Evolutionary conservation across 2,329 filamentous ascomycete species (phyloP).

Genomic region (Achaetomium macrosporum): DNA sequence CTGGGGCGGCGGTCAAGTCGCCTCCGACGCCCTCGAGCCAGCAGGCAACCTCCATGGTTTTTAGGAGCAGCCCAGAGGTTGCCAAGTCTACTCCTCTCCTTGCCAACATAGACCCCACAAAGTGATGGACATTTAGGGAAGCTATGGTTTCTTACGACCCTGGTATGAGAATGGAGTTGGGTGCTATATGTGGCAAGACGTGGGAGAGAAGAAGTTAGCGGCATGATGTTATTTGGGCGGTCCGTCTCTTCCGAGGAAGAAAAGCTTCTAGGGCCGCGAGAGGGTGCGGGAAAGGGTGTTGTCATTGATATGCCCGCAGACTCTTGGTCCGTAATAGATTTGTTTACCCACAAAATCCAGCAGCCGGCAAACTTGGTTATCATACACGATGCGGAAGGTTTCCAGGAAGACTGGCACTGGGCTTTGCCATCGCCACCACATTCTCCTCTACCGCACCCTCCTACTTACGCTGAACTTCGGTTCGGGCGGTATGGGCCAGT

Average conservation of each 20-base stretch:
- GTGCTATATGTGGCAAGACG: slow-evolving; percentile 12
- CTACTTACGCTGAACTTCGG: slow-evolving; percentile 6
- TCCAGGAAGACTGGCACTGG: too few relatives aligned
- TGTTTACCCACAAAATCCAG: neutral
- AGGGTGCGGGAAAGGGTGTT: slow-evolving; percentile 1
- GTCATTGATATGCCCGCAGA: slow-evolving; percentile 1
- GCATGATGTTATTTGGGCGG: neutral
- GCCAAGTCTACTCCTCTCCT: slow-evolving; percentile 31
- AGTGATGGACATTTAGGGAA: slow-evolving; percentile 3
- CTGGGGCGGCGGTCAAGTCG: slow-evolving; percentile 18
- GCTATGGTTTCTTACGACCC: neutral
- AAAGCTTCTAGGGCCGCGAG: neutral
- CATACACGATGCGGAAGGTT: too few relatives aligned
- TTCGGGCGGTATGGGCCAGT: slow-evolving; percentile 65
- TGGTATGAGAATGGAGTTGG: slow-evolving; percentile 11
- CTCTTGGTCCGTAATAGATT: slow-evolving; percentile 7
- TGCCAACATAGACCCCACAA: slow-evolving; percentile 27
- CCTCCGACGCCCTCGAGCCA: slow-evolving; percentile 26
- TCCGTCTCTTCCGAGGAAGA: neutral
- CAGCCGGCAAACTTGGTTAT: neutral
- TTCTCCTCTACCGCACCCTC: neutral
- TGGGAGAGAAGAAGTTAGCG: slow-evolving; percentile 1
- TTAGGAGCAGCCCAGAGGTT: slow-evolving; percentile 59
- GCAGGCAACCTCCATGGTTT: slow-evolving; percentile 45
- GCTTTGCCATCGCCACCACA: neutral